These are phyloP conservation scores for Trichoderma sp. DNA, from an alignment of 2,329 filamentous ascomycete species.

Conservation along the genomic window DNA sequence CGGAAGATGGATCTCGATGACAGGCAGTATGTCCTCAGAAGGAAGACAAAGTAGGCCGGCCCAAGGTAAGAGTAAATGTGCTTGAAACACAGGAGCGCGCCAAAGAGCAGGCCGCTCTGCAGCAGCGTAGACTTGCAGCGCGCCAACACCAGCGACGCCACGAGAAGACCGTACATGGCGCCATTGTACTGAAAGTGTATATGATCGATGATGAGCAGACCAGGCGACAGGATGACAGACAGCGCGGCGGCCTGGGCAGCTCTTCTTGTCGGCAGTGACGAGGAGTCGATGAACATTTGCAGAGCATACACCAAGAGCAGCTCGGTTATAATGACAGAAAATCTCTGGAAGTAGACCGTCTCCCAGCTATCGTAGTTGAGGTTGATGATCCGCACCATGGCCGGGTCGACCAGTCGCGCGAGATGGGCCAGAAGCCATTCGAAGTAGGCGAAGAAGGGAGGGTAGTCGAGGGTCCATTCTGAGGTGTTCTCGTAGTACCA, in stretches of 20 bases:
- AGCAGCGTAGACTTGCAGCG: conserved; percentile 75
- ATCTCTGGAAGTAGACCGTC: conserved; percentile 89
- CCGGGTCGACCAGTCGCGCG: conserved; percentile 75
- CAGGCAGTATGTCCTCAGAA: conserved; percentile 88
- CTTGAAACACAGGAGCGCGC: conserved; percentile 86
- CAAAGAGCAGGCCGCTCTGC: conserved; percentile 80
- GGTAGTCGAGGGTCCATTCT: conserved; percentile 99
- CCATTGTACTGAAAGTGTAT: conserved; percentile 99
- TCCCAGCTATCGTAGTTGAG: conserved; percentile 89
- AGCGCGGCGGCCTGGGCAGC: conserved; percentile 84
- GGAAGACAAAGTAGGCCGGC: conserved; percentile 91
- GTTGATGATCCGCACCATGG: conserved; percentile 80
- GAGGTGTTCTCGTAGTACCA: conserved; percentile 99
- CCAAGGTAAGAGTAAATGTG: conserved; percentile 98
- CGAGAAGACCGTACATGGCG: conserved; percentile 87
- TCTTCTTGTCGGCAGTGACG: conserved; percentile 66
- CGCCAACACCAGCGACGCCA: conserved; percentile 83
- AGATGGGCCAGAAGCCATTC: conserved; percentile 89
- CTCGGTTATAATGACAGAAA: conserved; percentile 86
- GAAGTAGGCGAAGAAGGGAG: conserved; percentile 96
- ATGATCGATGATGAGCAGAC: conserved; percentile 95
- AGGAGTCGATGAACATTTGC: conserved; percentile 76
- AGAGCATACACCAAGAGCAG: conserved; percentile 82
- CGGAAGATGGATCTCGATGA: conserved; percentile 75
- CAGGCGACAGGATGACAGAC: conserved; percentile 88